phyloP scores from a whole-genome alignment of 1,139 yeast genomes.

The Debaryomyces robertsiae region DNA sequence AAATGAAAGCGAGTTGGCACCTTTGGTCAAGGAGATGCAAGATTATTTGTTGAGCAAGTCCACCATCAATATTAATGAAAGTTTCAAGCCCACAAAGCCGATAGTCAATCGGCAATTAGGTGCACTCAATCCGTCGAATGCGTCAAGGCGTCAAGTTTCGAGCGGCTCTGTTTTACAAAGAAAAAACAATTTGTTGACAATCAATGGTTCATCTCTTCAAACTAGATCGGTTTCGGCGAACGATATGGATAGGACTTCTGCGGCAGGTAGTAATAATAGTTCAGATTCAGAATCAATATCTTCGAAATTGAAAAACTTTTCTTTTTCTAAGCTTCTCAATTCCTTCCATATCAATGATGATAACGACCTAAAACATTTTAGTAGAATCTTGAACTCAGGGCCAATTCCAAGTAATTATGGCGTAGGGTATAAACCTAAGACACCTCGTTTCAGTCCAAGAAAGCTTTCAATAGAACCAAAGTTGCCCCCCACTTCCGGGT shows the following conservation, averaged over 20 bases:
- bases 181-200: slow-evolving; percentile 29
- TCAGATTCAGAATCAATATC: slow-evolving; percentile 40
- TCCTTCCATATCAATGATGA: slow-evolving; percentile 48
- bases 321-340: slow-evolving; percentile 47
- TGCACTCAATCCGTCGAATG: slow-evolving; percentile 12
- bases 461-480: slow-evolving; percentile 40
- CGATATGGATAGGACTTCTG: slow-evolving; percentile 19
- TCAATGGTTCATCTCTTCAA: slow-evolving; percentile 33
- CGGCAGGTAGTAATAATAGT: slow-evolving; percentile 20
- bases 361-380: slow-evolving; percentile 39
- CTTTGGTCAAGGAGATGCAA: slow-evolving; percentile 65
- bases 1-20: slow-evolving; percentile 67
- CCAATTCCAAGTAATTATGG: slow-evolving; percentile 54
- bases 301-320: slow-evolving; percentile 40
- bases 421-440: slow-evolving; percentile 49
- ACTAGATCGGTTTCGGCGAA: slow-evolving; percentile 39
- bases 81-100: slow-evolving; percentile 39
- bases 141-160: slow-evolving; percentile 35
- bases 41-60: slow-evolving; percentile 59
- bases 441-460: slow-evolving; percentile 53
- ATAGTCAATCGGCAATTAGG: slow-evolving; percentile 33
- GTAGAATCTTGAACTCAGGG: slow-evolving; percentile 39
- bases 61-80: slow-evolving; percentile 43
- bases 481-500: slow-evolving; percentile 71
- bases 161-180: slow-evolving; percentile 36